Percentiles rank a stretch among this genome's conserved stretches.
phyloP scores from a whole-genome alignment of 306 rosid species.

The Abrus precatorius region DNA sequence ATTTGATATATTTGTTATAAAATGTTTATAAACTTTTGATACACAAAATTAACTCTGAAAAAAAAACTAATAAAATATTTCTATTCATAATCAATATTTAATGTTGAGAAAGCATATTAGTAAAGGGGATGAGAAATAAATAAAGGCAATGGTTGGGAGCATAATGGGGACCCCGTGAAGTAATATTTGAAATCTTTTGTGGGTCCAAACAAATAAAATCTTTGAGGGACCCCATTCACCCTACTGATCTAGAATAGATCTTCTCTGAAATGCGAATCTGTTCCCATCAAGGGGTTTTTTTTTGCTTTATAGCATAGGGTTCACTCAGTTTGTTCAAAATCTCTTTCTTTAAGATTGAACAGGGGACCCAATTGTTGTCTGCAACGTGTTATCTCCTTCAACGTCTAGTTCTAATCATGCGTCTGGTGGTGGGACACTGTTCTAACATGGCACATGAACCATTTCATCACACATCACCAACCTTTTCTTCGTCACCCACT shows the following conservation, averaged over 20 bases:
- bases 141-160: slow-evolving; percentile 33
- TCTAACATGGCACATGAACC: neutral
- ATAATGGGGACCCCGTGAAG: slow-evolving; percentile 22
- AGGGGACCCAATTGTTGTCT: slow-evolving; percentile 57
- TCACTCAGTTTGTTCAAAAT: slow-evolving; percentile 18
- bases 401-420: neutral
- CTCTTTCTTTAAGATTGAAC: slow-evolving; percentile 51
- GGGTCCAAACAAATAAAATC: slow-evolving; percentile 55
- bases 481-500: no score
- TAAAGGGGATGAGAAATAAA: slow-evolving; percentile 18
- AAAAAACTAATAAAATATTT: no score
- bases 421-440: neutral
- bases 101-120: neutral
- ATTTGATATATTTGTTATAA: no score
- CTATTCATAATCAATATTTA: no score
- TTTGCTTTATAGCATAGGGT: neutral
- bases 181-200: slow-evolving; percentile 41
- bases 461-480: no score
- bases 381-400: slow-evolving; percentile 57
- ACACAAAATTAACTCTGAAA: no score
- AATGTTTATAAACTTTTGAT: no score
- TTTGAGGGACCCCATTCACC: slow-evolving; percentile 46
- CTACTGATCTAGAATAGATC: slow-evolving; percentile 49
- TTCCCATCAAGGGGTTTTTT: slow-evolving; percentile 53
- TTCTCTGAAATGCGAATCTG: slow-evolving; percentile 61